phyloP scores from a whole-genome alignment of 805 yeast species.

The Pichia insulana region DNA sequence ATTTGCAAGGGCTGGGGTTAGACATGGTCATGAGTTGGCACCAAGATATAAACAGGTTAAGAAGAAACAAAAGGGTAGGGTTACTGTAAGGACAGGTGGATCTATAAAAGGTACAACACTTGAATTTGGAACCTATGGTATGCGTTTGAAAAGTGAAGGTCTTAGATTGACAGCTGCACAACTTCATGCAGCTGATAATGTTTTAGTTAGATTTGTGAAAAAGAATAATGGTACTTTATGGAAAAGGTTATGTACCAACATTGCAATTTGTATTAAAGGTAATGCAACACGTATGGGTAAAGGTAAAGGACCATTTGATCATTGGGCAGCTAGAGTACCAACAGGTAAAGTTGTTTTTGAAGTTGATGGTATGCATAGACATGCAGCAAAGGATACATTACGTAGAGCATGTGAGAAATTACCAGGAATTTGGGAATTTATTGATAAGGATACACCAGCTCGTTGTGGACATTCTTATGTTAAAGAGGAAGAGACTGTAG shows the following conservation, averaged over 20 bases:
- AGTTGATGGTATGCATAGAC: constrained; percentile 69
- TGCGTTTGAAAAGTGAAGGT: constrained; percentile 85
- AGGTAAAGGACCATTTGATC: constrained; percentile 96
- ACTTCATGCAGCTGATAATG: constrained; percentile 82
- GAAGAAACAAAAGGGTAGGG: constrained; percentile 90
- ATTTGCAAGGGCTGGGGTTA: constrained; percentile 3
- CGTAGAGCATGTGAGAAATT: constrained; percentile 86
- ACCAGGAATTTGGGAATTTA: constrained; percentile 87
- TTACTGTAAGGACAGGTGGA: constrained; percentile 90
- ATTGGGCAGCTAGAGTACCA: constrained; percentile 95
- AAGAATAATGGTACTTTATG: constrained; percentile 67
- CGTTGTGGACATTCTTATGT: constrained; percentile 64
- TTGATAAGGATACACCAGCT: constrained; percentile 52
- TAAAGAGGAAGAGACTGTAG: constrained; percentile 33
- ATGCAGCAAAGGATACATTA: constrained; percentile 81
- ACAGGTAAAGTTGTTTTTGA: constrained; percentile 92
- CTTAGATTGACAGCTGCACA: constrained; percentile 79
- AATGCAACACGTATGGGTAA: constrained; percentile 99
- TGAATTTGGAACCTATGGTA: constrained; percentile 75
- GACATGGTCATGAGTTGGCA: constrained; percentile 55
- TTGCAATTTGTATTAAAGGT: constrained; percentile 93
- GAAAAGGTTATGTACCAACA: constrained; percentile 74
- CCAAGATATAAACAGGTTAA: constrained; percentile 60
- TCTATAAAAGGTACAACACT: constrained; percentile 81
- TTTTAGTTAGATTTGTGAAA: constrained; percentile 75